Evolutionary conservation across 2,329 filamentous ascomycete genomes (phyloP).

Genomic region (Colletotrichum tanaceti): DNA sequence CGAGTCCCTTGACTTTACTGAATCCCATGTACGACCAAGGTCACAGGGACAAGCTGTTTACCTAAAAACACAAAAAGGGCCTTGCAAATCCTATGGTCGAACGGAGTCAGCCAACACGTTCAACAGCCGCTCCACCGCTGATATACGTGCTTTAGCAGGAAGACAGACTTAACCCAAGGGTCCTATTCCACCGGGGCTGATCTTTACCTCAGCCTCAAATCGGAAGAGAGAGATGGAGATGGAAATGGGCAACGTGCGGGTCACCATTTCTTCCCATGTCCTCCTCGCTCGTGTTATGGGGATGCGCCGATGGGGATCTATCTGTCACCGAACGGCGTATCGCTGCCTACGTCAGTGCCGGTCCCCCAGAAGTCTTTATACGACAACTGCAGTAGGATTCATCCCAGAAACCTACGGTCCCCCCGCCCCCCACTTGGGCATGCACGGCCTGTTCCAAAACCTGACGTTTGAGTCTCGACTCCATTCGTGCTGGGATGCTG

Average conservation of each 20-base stretch:
- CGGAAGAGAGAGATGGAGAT: constrained; percentile 1
- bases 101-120: constrained; percentile 5
- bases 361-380: constrained; percentile 2
- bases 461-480: constrained; percentile 10
- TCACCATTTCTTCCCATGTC: background rate
- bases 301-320: constrained; percentile 25
- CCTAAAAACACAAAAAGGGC: background rate
- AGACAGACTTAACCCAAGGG: too few relatives aligned
- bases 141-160: constrained; percentile 8
- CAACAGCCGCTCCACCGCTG: constrained; percentile 16
- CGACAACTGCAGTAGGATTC: constrained; percentile 4
- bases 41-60: constrained; percentile 2
- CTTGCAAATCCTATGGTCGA: constrained; percentile 1
- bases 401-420: constrained; percentile 30
- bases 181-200: constrained; percentile 9
- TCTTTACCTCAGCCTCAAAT: constrained; percentile 10
- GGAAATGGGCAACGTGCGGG: constrained; percentile 10
- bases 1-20: constrained; percentile 27
- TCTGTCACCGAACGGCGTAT: constrained; percentile 15
- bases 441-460: constrained; percentile 24
- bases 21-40: background rate
- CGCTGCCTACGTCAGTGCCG: background rate
- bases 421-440: constrained; percentile 30
- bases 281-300: background rate
- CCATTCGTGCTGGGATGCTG: constrained; percentile 23